Evolutionary conservation across 2,329 filamentous ascomycete genomes (phyloP), one percentile per base, ranked within the genome.

Genomic region (Stagonosporopsis tanaceti): DNA sequence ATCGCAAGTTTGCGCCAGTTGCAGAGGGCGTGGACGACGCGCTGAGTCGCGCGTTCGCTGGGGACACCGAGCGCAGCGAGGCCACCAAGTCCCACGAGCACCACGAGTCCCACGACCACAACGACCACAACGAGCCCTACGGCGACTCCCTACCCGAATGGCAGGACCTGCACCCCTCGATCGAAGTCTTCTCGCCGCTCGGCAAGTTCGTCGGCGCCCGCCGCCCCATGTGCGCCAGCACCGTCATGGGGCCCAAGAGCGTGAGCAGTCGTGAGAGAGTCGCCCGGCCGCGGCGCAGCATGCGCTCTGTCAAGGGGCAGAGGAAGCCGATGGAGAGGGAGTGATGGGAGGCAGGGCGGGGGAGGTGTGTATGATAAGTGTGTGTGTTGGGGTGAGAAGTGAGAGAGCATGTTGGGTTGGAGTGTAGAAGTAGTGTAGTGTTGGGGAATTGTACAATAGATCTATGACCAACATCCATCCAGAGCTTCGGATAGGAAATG

Each of bases 101-200:
- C 20, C 2, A 3, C 20, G 20, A 20, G 20, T 20, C 20, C 20
- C 20, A 20, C 20, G 20, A 20, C 20, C 20, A 20, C n/a, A n/a
- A 30, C 28, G 28, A 30, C 14, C 11, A 2, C 27, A 28, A n/a
- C 7, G 12, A 45, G 1, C 6, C 6, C 6, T 11, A 50, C 14
- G 64, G 59, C n/a, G 68, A 69, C 20, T 39, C 55, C 2, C 50
- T 56, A 38, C 59, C 59, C 2, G 60, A 58, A 7, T 70, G 64
- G 62, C 60, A 68, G 39, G 61, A 61, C 2, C 57, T 57, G 3
- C 87, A 87, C 80, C 92, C 92, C 0, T 81, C 87, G 9, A 84
- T 99, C 6, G 93, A 98, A 64, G 87, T 98, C 0, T 97, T 90
- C 69, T 90, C 85, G 27, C 95, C 95, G 0, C 84, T 92, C 56